Conservation (phyloP, 345 rosid genomes). For the Syzygium aromaticum region DNA sequence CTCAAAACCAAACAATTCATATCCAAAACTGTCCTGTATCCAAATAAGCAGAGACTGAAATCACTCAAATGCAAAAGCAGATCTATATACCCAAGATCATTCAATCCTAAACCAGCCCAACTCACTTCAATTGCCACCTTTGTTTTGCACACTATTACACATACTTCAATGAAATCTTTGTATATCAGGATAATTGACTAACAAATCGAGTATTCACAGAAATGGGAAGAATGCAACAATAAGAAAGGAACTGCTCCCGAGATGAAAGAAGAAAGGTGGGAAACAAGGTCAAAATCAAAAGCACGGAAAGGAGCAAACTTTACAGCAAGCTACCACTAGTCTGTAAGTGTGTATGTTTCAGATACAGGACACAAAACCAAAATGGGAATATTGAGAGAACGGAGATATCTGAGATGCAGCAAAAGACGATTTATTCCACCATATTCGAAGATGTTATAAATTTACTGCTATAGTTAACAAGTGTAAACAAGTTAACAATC, state of each 20-base stretch:
- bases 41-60: background rate
- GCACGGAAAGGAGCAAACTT: background rate
- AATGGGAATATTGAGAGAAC: background rate
- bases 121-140: background rate
- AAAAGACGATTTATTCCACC: background rate
- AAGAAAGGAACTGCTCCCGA: background rate
- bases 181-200: background rate
- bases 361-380: background rate
- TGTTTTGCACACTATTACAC: background rate
- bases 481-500: background rate
- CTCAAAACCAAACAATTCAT: background rate
- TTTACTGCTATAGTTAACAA: background rate
- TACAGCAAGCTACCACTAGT: background rate
- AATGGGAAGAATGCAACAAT: background rate
- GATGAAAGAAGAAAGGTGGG: background rate
- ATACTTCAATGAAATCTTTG: background rate
- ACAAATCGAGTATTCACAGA: background rate
- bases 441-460: background rate
- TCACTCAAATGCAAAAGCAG: background rate
- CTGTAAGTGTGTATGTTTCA: background rate
- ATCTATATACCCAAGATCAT: background rate
- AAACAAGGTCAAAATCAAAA: background rate
- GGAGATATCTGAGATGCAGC: background rate
- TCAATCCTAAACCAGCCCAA: background rate
- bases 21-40: background rate